These are phyloP conservation scores for Phytophthora kernoviae DNA, from an alignment of 352 stramenopile species.

Conservation along the genomic window DNA sequence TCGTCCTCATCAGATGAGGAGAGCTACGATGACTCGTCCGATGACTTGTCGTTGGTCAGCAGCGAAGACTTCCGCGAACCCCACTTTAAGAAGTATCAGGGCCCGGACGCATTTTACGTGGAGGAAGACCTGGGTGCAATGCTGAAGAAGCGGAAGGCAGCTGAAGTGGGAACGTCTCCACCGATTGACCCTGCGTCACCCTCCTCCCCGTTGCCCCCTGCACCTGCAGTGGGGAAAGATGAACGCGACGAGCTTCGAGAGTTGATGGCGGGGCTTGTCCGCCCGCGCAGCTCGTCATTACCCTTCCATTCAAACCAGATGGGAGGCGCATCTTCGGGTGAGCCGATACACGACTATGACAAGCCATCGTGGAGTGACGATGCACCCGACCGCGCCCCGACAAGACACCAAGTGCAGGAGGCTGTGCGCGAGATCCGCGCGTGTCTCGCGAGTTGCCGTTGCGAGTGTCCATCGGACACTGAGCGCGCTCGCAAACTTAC, in stretches of 20 bases:
- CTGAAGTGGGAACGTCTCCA: slow-evolving; percentile 2
- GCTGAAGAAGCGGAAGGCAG: slow-evolving; percentile 35
- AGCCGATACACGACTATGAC: slow-evolving; percentile 31
- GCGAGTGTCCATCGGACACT: slow-evolving; percentile 67
- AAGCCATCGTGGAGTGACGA: slow-evolving; percentile 71
- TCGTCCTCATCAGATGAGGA: slow-evolving; percentile 44
- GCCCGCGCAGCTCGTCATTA: slow-evolving; percentile 64
- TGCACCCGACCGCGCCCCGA: slow-evolving; percentile 40
- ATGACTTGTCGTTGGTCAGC: slow-evolving; percentile 41
- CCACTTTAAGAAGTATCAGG: slow-evolving; percentile 36
- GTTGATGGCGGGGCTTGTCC: slow-evolving; percentile 64
- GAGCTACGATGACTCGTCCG: slow-evolving; percentile 36
- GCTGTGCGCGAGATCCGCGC: slow-evolving; percentile 53
- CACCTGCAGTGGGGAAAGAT: slow-evolving; percentile 16
- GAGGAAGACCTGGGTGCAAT: slow-evolving; percentile 42
- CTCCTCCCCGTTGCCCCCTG: slow-evolving; percentile 15
- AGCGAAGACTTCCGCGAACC: slow-evolving; percentile 30
- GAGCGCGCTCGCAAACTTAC: slow-evolving; percentile 69
- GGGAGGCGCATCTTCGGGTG: slow-evolving; percentile 37
- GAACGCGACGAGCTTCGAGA: slow-evolving; percentile 66
- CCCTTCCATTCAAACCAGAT: slow-evolving; percentile 52
- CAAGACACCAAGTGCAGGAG: slow-evolving; percentile 49
- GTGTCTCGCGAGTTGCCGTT: slow-evolving; percentile 59
- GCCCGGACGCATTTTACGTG: slow-evolving; percentile 36
- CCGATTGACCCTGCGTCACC: slow-evolving; percentile 20